Evolutionary conservation across 192 early-diverging fungal genomes (phyloP), one percentile per base, ranked within the genome.

Genomic region (Linnemannia elongata): DNA sequence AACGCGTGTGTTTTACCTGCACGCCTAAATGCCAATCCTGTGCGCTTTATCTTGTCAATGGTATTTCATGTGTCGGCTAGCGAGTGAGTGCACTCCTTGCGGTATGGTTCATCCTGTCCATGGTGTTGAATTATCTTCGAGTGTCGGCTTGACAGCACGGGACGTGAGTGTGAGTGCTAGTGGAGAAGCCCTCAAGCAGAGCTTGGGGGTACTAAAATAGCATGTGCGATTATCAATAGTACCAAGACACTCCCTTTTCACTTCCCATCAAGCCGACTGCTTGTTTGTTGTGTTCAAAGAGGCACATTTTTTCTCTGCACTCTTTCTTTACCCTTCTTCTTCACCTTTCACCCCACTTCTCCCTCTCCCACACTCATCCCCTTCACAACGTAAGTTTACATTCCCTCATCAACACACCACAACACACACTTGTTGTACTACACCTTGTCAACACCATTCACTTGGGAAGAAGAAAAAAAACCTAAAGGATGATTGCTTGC

Each of bases 401-500:
- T 27, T 60, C 1, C 55, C n/a, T 60, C 55, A 6, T 60, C 55
- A 30, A 27, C 55, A n/a, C 6, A 10, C 49, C 18, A 30, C 55
- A 24, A 60, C 55, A 60, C 55, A 27, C 22, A 39, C n/a, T 60
- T 60, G 55, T 60, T 60, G 55, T 27, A 27, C 1, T 60, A 27
- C 8, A 55, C 20, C 36, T 72, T 27, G 24, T n/a, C 71, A 20
- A 20, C 71, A n/a, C 44, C 22, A 72, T 9, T 44, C 71, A 20
- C 41, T 74, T 49, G 30, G 15, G 20, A 39, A 76, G 20, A 9
- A 1, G 36, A 78, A 78, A 69, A 78, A 69, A 42, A 69, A 68
- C 76, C 20, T 24, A 52, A 69, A 78, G 5, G 76, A 78, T 78
- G 76, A 78, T 78, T 69, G 76, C 76, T 78, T 78, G 76, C 76